These are phyloP conservation scores for Ogataea ganodermae DNA, from an alignment of 805 yeast species.

Conservation along the genomic window DNA sequence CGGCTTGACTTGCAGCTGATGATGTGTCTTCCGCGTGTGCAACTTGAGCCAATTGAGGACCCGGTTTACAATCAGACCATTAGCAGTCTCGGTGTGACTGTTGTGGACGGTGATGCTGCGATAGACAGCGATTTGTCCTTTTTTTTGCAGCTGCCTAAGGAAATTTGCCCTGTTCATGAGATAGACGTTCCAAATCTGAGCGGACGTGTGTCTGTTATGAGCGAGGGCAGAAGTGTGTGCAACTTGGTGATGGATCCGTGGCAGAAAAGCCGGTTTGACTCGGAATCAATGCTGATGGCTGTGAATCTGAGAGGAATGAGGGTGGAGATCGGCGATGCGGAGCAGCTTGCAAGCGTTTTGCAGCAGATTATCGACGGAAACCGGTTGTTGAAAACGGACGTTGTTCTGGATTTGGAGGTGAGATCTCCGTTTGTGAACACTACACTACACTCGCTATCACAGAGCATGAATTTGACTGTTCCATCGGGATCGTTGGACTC, in stretches of 20 bases:
- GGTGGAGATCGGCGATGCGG: constrained; percentile 6
- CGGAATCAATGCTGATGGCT: constrained; percentile 4
- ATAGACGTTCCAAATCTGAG: constrained; percentile 2
- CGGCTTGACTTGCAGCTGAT: constrained; percentile 3
- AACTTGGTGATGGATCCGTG: constrained; percentile 17
- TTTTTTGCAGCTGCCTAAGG: constrained; percentile 7
- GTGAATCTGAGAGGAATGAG: constrained; percentile 10
- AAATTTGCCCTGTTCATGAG: background rate
- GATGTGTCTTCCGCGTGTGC: background rate
- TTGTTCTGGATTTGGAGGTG: constrained; percentile 22
- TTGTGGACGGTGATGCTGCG: constrained; percentile 10
- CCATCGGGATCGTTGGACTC: constrained; percentile 3
- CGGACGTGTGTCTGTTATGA: constrained; percentile 5
- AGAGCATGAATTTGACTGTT: constrained; percentile 1
- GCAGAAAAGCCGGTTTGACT: constrained; percentile 24
- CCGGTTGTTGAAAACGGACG: background rate
- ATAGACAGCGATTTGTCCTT: constrained; percentile 2
- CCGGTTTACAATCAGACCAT: constrained; percentile 7
- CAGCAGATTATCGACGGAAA: background rate
- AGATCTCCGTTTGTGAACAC: constrained; percentile 27
- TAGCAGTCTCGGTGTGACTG: constrained; percentile 7
- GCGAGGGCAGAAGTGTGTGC: constrained; percentile 1
- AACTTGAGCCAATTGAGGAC: background rate
- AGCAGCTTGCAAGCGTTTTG: background rate
- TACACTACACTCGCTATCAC: constrained; percentile 9